Conservation (phyloP, 208 protist genomes). For the Acanthamoeba divionensis region DNA sequence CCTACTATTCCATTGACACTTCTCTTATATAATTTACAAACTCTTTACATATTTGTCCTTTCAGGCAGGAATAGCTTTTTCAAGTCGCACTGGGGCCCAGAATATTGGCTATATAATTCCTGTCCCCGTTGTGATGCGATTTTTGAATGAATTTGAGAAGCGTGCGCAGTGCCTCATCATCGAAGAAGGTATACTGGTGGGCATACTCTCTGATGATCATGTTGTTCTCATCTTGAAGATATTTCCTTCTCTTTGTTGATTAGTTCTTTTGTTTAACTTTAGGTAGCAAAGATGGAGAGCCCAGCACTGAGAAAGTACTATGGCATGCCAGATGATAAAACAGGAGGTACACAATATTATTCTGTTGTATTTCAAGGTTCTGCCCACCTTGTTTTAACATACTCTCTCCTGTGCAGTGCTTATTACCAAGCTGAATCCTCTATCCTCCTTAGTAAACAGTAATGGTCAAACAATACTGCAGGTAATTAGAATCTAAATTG, state of each 20-base stretch:
- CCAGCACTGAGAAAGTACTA: constrained; percentile 41
- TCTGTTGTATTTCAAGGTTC: background rate
- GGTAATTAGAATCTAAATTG: too few relatives aligned
- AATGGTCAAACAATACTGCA: background rate
- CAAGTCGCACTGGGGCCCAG: background rate
- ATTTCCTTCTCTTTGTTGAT: background rate
- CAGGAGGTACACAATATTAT: background rate
- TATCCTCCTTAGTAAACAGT: background rate
- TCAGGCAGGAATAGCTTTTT: constrained; percentile 5
- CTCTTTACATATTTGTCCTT: too few relatives aligned
- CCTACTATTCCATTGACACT: too few relatives aligned
- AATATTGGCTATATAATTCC: constrained; percentile 63
- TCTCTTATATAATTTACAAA: too few relatives aligned
- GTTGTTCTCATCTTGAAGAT: background rate
- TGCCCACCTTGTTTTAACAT: background rate
- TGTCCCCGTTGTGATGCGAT: constrained; percentile 61
- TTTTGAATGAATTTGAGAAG: constrained; percentile 38
- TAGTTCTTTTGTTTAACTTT: background rate
- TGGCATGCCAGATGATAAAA: constrained; percentile 41
- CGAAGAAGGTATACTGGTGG: background rate
- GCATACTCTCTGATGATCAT: background rate
- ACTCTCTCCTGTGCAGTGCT: background rate
- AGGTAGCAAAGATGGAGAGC: constrained; percentile 48
- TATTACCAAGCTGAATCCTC: constrained; percentile 4
- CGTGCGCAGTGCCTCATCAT: background rate